A percentile compares a stretch with the other conserved stretches of the same genome.
Evolutionary conservation across 805 yeast species (phyloP).

Genomic region (Citeromyces nyonsensis): DNA sequence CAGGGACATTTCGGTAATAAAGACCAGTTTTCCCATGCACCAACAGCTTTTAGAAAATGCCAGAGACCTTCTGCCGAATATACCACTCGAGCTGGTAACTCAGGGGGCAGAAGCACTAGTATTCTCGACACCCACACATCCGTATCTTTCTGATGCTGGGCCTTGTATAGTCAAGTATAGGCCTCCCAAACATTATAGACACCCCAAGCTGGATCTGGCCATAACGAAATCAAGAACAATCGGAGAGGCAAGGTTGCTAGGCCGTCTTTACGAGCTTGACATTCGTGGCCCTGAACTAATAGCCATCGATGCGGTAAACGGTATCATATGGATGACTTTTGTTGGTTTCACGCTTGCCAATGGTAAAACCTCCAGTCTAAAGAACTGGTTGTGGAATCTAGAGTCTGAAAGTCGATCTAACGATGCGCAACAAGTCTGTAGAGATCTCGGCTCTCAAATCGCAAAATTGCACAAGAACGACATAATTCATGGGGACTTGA

Average conservation of each 20-base stretch:
- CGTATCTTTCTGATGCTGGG: conserved; percentile 25
- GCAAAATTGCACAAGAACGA: conserved; percentile 63
- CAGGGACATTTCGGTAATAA: no score
- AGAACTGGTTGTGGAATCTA: conserved; percentile 58
- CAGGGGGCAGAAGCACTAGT: conserved; percentile 92
- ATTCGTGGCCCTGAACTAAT: conserved; percentile 59
- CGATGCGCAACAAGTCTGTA: conserved; percentile 20
- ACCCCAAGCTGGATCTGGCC: conserved; percentile 60
- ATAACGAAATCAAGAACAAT: conserved; percentile 71
- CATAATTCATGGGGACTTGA: conserved; percentile 86
- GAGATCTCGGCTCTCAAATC: conserved; percentile 47
- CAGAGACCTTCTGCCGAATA: conserved; percentile 23
- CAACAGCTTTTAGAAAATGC: conserved; percentile 29
- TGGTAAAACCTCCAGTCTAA: conserved; percentile 44
- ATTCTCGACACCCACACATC: conserved; percentile 47
- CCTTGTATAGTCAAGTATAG: conserved; percentile 66
- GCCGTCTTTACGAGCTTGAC: conserved; percentile 34
- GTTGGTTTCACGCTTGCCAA: conserved; percentile 41
- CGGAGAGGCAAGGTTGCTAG: conserved; percentile 70
- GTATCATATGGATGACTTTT: conserved; percentile 80
- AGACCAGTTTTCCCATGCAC: conserved; percentile 41
- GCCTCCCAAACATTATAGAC: conserved; percentile 85
- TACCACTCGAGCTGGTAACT: conserved; percentile 41
- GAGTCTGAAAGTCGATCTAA: conserved; percentile 15
- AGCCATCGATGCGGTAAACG: conserved; percentile 65